A percentile compares a stretch with the other conserved stretches of the same genome.
Conservation (phyloP, 352 stramenopile genomes). For the Pythium dissotocum region DNA sequence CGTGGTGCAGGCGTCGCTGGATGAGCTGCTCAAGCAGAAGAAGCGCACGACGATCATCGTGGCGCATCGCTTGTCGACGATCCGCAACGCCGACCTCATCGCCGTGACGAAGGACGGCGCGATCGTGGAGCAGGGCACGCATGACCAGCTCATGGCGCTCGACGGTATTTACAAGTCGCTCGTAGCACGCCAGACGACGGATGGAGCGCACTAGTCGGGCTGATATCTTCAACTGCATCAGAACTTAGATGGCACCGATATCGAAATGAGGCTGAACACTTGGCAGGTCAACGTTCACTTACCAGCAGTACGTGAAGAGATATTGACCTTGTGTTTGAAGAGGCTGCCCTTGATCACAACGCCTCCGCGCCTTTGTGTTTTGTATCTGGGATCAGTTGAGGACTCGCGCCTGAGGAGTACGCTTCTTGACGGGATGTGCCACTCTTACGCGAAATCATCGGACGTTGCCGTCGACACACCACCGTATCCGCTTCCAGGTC, state of each 20-base stretch:
- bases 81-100: conserved; percentile 86
- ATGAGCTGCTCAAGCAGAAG: conserved; percentile 21
- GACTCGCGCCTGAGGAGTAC: too few species aligned
- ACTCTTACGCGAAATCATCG: neutral
- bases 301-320: too few species aligned
- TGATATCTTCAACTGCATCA: too few species aligned
- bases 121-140: neutral
- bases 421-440: too few species aligned
- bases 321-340: too few species aligned
- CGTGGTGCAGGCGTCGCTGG: conserved; percentile 26
- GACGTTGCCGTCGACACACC: neutral
- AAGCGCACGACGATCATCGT: conserved; percentile 80
- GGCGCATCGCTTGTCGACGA: conserved; percentile 87
- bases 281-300: too few species aligned
- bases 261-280: too few species aligned
- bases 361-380: too few species aligned
- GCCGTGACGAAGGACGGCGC: conserved; percentile 71
- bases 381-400: too few species aligned
- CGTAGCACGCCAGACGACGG: neutral
- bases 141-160: neutral
- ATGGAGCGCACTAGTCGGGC: too few species aligned
- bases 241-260: too few species aligned
- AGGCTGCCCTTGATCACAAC: too few species aligned
- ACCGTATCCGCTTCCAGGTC: neutral
- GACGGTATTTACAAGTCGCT: neutral